Evolutionary conservation across 805 yeast species (phyloP).

Genomic region (Teunomyces atbi): DNA sequence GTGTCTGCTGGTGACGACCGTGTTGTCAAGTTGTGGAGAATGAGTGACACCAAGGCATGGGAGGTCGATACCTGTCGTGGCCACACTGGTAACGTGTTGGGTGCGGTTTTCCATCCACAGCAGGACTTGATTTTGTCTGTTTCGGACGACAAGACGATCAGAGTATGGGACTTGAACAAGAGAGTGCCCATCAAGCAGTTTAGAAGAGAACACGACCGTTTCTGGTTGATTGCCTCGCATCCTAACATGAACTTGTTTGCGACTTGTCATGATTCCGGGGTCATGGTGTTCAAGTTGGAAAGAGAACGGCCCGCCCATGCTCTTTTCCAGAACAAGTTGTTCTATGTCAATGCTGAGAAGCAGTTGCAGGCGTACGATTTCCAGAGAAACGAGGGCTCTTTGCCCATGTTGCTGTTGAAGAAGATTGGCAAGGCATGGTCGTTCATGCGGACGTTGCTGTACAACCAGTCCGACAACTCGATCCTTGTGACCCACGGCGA

Average conservation of each 20-base stretch:
- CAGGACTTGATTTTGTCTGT: slow-evolving; percentile 91
- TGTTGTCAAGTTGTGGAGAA: slow-evolving; percentile 93
- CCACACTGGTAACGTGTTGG: slow-evolving; percentile 88
- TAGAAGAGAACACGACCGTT: slow-evolving; percentile 89
- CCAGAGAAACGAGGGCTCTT: slow-evolving; percentile 57
- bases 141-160: slow-evolving; percentile 92
- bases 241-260: slow-evolving; percentile 92
- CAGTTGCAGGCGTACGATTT: slow-evolving; percentile 82
- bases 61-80: slow-evolving; percentile 98
- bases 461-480: slow-evolving; percentile 90
- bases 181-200: slow-evolving; percentile 92
- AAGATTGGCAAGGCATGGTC: slow-evolving; percentile 85
- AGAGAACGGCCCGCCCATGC: slow-evolving; percentile 96
- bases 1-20: slow-evolving; percentile 97
- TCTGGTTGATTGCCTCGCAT: slow-evolving; percentile 89
- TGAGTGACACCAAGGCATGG: slow-evolving; percentile 98
- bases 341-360: slow-evolving; percentile 77
- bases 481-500: slow-evolving; percentile 79
- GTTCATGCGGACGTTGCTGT: slow-evolving; percentile 78
- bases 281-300: slow-evolving; percentile 95
- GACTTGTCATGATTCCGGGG: slow-evolving; percentile 95
- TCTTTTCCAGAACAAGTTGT: slow-evolving; percentile 67
- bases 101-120: slow-evolving; percentile 89
- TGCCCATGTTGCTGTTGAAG: slow-evolving; percentile 81
- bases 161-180: slow-evolving; percentile 95